These are phyloP conservation scores for Athelia psychrophila DNA, from an alignment of 1,284 basidiomycete genomes.

Conservation along the genomic window DNA sequence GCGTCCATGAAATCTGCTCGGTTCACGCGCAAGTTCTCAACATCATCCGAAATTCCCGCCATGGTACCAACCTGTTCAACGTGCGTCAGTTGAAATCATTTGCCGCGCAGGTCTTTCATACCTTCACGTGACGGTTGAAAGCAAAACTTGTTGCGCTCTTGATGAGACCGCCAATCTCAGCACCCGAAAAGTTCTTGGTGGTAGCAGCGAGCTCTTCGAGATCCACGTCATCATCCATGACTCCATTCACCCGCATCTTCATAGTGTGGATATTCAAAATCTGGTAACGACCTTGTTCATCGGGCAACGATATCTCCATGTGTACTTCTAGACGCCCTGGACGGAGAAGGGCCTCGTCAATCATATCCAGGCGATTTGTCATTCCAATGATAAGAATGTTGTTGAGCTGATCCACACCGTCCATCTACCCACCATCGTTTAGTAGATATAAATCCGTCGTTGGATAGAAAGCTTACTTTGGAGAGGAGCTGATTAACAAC, in stretches of 20 bases:
- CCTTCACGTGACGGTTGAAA: conserved; percentile 96
- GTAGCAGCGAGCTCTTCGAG: conserved; percentile 78
- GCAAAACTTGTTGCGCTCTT: conserved; percentile 99
- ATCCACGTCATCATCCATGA: conserved; percentile 91
- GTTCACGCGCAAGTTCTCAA: conserved; percentile 91
- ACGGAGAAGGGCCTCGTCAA: conserved; percentile 96
- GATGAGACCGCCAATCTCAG: conserved; percentile 94
- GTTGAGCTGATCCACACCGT: conserved; percentile 98
- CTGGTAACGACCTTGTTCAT: conserved; percentile 90
- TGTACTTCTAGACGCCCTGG: conserved; percentile 99
- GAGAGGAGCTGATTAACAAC: conserved; percentile 98
- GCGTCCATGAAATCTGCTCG: conserved; percentile 89
- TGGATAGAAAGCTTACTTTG: conserved; percentile 55
- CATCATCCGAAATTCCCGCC: conserved; percentile 94
- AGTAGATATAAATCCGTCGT: not conserved
- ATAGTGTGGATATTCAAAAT: conserved; percentile 95
- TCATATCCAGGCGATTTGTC: conserved; percentile 99
- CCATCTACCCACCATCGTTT: conserved; percentile 64
- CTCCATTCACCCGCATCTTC: conserved; percentile 91
- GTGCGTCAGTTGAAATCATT: not conserved
- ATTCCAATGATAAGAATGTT: conserved; percentile 99
- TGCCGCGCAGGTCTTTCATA: conserved; percentile 15
- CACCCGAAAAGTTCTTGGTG: conserved; percentile 98
- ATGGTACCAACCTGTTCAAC: conserved; percentile 78
- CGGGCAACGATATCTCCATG: conserved; percentile 98